Evolutionary conservation across 2,329 filamentous ascomycete species (phyloP).

Genomic region (Aspergillus sp.): DNA sequence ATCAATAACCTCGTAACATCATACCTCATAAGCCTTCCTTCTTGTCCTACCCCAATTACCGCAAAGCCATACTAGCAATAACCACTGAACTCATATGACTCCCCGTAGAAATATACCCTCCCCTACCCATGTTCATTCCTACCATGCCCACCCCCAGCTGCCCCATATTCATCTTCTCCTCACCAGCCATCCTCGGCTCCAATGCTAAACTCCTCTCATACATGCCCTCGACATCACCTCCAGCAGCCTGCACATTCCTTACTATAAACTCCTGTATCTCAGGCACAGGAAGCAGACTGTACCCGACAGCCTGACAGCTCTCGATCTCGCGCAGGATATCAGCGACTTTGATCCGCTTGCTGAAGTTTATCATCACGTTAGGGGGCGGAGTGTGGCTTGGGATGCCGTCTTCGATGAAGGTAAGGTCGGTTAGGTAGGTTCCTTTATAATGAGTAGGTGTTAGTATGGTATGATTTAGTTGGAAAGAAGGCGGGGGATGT

Average conservation of each 20-base stretch:
- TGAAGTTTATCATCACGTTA: slow-evolving; percentile 89
- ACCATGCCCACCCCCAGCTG: background rate
- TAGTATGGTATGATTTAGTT: background rate
- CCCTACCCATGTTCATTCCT: background rate
- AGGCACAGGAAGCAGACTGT: slow-evolving; percentile 81
- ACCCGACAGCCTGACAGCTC: slow-evolving; percentile 97
- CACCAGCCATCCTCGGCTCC: slow-evolving; percentile 92
- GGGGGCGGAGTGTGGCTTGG: slow-evolving; percentile 87
- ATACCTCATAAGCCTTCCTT: background rate
- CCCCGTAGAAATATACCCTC: slow-evolving; percentile 14
- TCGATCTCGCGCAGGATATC: slow-evolving; percentile 98
- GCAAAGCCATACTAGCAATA: slow-evolving; percentile 21
- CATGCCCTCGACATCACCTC: slow-evolving; percentile 83
- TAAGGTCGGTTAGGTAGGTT: slow-evolving; percentile 94
- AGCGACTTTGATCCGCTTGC: slow-evolving; percentile 94
- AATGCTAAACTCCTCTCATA: slow-evolving; percentile 94
- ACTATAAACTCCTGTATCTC: slow-evolving; percentile 97
- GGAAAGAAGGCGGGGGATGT: too few relatives aligned
- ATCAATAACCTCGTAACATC: background rate
- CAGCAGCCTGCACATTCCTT: slow-evolving; percentile 90
- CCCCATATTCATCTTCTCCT: slow-evolving; percentile 77
- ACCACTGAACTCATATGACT: slow-evolving; percentile 22
- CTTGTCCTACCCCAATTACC: background rate
- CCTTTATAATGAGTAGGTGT: slow-evolving; percentile 54
- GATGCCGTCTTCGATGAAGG: slow-evolving; percentile 97